Percentiles rank a stretch among this genome's conserved stretches.
These are phyloP conservation scores for Backusella mclennaniae DNA, from an alignment of 192 early-diverging fungal genomes.

Conservation along the genomic window DNA sequence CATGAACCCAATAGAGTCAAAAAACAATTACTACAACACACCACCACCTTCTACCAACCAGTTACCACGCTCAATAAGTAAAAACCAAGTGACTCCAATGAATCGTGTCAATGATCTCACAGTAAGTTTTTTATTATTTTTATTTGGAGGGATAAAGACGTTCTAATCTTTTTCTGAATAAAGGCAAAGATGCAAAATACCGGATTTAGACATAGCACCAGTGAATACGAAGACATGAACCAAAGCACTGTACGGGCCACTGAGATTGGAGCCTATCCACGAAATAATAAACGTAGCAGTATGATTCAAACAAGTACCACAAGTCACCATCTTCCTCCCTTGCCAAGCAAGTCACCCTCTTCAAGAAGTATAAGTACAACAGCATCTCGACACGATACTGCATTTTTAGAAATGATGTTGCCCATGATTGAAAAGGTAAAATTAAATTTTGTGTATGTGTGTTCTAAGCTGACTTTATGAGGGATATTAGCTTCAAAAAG, in stretches of 20 bases:
- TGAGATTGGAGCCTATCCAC: constrained; percentile 19
- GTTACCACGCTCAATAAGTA: constrained; percentile 10
- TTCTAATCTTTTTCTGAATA: no score
- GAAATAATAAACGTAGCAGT: constrained; percentile 2
- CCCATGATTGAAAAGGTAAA: constrained; percentile 3
- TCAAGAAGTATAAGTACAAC: constrained; percentile 17
- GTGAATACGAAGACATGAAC: constrained; percentile 22
- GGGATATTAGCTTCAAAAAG: constrained; percentile 28
- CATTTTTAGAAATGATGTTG: constrained; percentile 7
- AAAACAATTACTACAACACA: not conserved
- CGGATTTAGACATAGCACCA: constrained; percentile 20
- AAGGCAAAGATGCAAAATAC: constrained; percentile 22
- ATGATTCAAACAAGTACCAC: constrained; percentile 1
- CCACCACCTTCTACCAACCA: not conserved
- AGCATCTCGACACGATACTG: not conserved
- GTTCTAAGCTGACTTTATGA: not conserved
- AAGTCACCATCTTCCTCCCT: constrained; percentile 5
- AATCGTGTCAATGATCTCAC: constrained; percentile 21
- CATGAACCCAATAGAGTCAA: not conserved
- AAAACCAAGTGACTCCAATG: constrained; percentile 17
- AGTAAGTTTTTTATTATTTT: constrained; percentile 16
- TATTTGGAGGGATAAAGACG: no score
- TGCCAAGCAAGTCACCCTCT: constrained; percentile 13
- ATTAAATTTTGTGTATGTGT: not conserved
- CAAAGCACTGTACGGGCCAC: constrained; percentile 28